phyloP scores from a whole-genome alignment of 345 rosid genomes.

The Corymbia maculata region DNA sequence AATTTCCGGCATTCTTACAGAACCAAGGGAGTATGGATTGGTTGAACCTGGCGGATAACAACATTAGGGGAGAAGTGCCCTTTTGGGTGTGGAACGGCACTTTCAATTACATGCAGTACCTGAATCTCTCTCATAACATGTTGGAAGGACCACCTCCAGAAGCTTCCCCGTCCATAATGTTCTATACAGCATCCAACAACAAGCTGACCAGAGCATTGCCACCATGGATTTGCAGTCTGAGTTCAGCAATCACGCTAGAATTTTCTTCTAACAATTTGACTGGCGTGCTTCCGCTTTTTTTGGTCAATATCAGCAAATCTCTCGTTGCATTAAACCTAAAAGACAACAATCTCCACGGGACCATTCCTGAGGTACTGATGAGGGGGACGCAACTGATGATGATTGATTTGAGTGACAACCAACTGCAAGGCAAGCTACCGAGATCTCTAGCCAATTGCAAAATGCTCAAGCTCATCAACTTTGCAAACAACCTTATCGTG shows the following conservation, averaged over 20 bases:
- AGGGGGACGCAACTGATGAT: not conserved
- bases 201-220: not conserved
- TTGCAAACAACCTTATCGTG: not conserved
- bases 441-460: not conserved
- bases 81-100: not conserved
- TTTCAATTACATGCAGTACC: not conserved
- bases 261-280: not conserved
- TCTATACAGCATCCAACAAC: not conserved
- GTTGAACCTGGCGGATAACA: not conserved
- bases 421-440: not conserved
- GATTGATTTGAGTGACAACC: not conserved
- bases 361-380: not conserved
- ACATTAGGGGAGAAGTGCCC: not conserved
- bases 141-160: not conserved
- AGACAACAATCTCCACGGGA: not conserved
- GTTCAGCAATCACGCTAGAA: not conserved
- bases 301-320: not conserved
- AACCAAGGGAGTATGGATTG: not conserved
- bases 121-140: constrained; percentile 1
- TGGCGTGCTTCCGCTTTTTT: not conserved
- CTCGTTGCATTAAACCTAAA: not conserved
- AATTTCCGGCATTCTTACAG: not conserved
- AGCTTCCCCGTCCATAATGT: not conserved
- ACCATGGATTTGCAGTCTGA: not conserved
- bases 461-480: not conserved